Evolutionary conservation across 2,329 filamentous ascomycete genomes (phyloP).

Genomic region (Exophiala aquamarina): DNA sequence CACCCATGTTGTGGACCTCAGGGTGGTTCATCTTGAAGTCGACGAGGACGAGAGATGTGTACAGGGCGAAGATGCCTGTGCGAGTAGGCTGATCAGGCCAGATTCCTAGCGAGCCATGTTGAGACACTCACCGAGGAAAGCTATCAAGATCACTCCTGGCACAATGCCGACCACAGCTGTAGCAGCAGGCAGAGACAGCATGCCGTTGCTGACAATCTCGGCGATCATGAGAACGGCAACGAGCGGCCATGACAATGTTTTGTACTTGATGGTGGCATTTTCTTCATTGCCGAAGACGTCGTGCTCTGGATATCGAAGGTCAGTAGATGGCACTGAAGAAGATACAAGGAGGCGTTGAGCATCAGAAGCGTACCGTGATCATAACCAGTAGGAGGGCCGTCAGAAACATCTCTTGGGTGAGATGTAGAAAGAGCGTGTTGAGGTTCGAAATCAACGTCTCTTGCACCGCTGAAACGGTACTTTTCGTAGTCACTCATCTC

Average conservation of each 20-base stretch:
- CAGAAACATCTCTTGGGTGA: neutral
- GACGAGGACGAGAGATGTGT: constrained; percentile 51
- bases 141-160: constrained; percentile 52
- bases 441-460: neutral
- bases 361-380: constrained; percentile 12
- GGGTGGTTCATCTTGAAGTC: constrained; percentile 56
- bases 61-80: constrained; percentile 47
- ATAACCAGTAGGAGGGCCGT: neutral
- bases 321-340: neutral
- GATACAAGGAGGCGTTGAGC: no score
- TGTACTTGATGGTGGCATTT: constrained; percentile 51
- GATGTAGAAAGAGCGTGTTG: neutral
- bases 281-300: constrained; percentile 46
- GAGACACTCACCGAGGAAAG: constrained; percentile 48
- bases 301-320: constrained; percentile 17
- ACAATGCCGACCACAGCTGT: constrained; percentile 54
- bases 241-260: constrained; percentile 53
- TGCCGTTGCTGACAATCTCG: constrained; percentile 56
- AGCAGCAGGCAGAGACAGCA: constrained; percentile 54
- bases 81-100: no score
- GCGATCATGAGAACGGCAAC: constrained; percentile 57
- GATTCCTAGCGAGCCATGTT: no score
- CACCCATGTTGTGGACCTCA: constrained; percentile 59
- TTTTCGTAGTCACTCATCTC: neutral
- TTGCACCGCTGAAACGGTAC: neutral